phyloP scores from a whole-genome alignment of 2,329 filamentous ascomycete genomes.

The Davidsoniella virescens region DNA sequence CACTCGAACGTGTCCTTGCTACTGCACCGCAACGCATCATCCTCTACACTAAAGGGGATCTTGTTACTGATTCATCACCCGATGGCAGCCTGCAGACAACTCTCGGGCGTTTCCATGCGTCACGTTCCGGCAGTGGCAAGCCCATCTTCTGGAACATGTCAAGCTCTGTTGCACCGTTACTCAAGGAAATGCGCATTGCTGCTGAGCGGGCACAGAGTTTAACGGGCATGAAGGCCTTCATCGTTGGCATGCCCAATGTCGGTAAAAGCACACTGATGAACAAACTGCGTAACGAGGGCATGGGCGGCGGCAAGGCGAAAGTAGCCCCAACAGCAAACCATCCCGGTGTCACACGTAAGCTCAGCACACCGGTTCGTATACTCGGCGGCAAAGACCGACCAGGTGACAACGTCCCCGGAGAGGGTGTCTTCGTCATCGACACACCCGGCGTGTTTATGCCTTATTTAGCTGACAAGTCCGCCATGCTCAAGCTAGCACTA shows the following conservation, averaged over 20 bases:
- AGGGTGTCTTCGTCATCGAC: conserved; percentile 71
- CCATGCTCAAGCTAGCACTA: conserved; percentile 89
- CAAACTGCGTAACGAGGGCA: conserved; percentile 54
- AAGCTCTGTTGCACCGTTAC: conserved; percentile 23
- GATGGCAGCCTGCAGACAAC: conserved; percentile 20
- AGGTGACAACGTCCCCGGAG: conserved; percentile 23
- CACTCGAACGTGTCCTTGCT: conserved; percentile 65
- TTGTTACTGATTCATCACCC: conserved; percentile 28
- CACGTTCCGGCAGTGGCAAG: conserved; percentile 1
- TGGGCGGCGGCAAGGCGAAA: conserved; percentile 32
- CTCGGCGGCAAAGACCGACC: conserved; percentile 21
- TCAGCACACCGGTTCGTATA: conserved; percentile 71
- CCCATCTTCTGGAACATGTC: conserved; percentile 29
- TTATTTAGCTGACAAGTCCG: conserved; percentile 67
- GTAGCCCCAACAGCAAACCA: conserved; percentile 71
- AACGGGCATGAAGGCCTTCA: conserved; percentile 68
- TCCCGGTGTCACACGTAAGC: conserved; percentile 77
- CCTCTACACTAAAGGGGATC: conserved; percentile 81
- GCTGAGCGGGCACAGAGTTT: conserved; percentile 32
- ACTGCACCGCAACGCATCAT: conserved; percentile 54
- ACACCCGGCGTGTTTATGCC: conserved; percentile 93
- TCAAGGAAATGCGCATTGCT: conserved; percentile 23
- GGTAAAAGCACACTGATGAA: conserved; percentile 95
- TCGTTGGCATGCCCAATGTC: conserved; percentile 96
- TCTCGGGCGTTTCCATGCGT: conserved; percentile 16